Evolutionary conservation across 2,329 filamentous ascomycete genomes (phyloP).

Genomic region (Nigrospora sphaerica): DNA sequence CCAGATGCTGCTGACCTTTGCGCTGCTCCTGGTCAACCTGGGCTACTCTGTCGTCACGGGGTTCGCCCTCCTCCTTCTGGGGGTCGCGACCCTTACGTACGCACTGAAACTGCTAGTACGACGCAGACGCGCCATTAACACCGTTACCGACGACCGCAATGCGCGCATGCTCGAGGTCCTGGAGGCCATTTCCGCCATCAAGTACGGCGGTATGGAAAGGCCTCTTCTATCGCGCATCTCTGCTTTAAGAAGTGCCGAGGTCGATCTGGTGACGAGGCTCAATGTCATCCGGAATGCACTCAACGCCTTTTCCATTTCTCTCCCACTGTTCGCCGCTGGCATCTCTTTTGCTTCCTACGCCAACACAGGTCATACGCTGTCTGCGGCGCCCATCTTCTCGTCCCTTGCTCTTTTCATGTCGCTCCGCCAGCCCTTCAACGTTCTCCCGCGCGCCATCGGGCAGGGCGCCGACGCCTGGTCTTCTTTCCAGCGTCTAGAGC

Average conservation of each 20-base stretch:
- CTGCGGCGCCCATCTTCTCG: conserved; percentile 78
- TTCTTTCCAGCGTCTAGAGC: conserved; percentile 77
- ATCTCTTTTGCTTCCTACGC: conserved; percentile 81
- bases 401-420: conserved; percentile 94
- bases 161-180: conserved; percentile 88
- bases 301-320: conserved; percentile 72
- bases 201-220: conserved; percentile 91
- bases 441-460: conserved; percentile 81
- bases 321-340: conserved; percentile 93
- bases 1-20: conserved; percentile 68
- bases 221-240: conserved; percentile 73
- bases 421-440: conserved; percentile 79
- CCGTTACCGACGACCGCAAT: conserved; percentile 85
- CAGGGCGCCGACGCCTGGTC: conserved; percentile 85
- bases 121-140: conserved; percentile 76
- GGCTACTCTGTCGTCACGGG: conserved; percentile 84
- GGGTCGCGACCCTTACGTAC: conserved; percentile 68
- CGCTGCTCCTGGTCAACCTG: conserved; percentile 76
- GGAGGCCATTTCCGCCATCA: conserved; percentile 89
- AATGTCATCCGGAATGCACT: conserved; percentile 78
- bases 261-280: conserved; percentile 72
- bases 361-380: conserved; percentile 57
- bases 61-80: conserved; percentile 72
- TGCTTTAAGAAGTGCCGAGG: conserved; percentile 67
- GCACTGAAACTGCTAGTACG: conserved; percentile 71